Percentiles rank a stretch among this genome's conserved stretches.
phyloP scores from a whole-genome alignment of 2,329 filamentous ascomycete species.

The Rhinocladiella mackenziei region DNA sequence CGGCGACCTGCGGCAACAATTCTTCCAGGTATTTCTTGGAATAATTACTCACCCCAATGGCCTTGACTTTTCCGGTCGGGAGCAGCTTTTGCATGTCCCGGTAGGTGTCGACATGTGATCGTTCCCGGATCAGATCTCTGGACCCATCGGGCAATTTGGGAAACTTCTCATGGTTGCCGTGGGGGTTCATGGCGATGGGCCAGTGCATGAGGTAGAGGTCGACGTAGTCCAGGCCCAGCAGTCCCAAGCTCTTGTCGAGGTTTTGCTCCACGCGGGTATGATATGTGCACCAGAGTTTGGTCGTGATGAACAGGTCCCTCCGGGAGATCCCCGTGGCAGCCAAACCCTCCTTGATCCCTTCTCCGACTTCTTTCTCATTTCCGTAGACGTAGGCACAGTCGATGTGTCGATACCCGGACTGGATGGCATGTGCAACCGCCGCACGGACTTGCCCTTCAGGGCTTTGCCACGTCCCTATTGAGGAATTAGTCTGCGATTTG shows the following conservation, averaged over 20 bases:
- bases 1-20: constrained; percentile 43
- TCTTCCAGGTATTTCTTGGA: constrained; percentile 47
- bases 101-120: constrained; percentile 38
- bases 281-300: constrained; percentile 65
- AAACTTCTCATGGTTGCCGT: constrained; percentile 43
- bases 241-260: constrained; percentile 58
- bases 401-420: constrained; percentile 38
- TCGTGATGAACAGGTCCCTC: constrained; percentile 62
- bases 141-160: constrained; percentile 43
- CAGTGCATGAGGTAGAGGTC: constrained; percentile 70
- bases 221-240: constrained; percentile 63
- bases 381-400: constrained; percentile 46
- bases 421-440: constrained; percentile 45
- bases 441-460: constrained; percentile 45
- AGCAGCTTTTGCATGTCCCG: constrained; percentile 49
- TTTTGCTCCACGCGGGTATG: constrained; percentile 61
- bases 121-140: constrained; percentile 46
- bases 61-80: constrained; percentile 43
- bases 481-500: constrained; percentile 6
- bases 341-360: constrained; percentile 48
- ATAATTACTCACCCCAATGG: constrained; percentile 54
- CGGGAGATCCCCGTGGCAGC: constrained; percentile 61
- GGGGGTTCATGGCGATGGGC: constrained; percentile 50
- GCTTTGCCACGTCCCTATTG: constrained; percentile 51
- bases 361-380: constrained; percentile 64